Evolutionary conservation across 148 eudicot genomes (phyloP).

Genomic region (Vaccinium myrtillus): DNA sequence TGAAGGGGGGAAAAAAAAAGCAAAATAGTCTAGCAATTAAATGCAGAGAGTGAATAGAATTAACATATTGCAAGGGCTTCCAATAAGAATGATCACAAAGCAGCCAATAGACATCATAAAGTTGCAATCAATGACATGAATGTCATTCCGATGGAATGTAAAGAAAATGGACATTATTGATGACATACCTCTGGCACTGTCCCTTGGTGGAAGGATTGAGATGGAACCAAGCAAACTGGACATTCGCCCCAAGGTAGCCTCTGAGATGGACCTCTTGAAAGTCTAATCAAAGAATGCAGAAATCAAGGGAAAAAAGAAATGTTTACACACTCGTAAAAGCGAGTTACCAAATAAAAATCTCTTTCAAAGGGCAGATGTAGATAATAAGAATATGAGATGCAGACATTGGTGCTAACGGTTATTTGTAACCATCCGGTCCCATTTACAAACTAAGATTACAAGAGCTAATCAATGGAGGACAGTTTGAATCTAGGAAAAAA

Average conservation of each 20-base stretch:
- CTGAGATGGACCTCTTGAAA: conserved; percentile 68
- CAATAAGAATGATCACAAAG: not conserved
- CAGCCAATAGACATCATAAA: conserved; percentile 2
- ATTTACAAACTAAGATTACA: not conserved
- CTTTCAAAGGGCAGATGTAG: not conserved
- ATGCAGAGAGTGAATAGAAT: not conserved
- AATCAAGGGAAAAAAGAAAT: conserved; percentile 8
- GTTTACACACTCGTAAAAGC: not conserved
- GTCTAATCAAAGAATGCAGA: conserved; percentile 31
- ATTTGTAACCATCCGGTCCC: not conserved
- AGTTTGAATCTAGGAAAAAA: conserved; percentile 3
- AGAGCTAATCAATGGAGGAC: not conserved
- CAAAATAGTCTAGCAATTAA: not conserved
- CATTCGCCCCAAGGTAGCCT: conserved; percentile 63
- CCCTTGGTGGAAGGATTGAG: conserved; percentile 50
- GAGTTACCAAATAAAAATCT: not conserved
- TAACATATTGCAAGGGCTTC: not conserved
- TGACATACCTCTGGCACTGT: conserved; percentile 51
- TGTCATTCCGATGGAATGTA: not conserved
- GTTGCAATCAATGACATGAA: conserved; percentile 1
- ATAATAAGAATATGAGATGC: not conserved
- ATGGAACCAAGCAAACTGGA: conserved; percentile 72
- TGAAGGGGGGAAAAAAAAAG: not conserved
- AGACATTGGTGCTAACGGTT: not conserved
- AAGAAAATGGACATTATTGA: not conserved